Conservation (phyloP, 2,329 filamentous ascomycete species). For the Clarireedia monteithiana region DNA sequence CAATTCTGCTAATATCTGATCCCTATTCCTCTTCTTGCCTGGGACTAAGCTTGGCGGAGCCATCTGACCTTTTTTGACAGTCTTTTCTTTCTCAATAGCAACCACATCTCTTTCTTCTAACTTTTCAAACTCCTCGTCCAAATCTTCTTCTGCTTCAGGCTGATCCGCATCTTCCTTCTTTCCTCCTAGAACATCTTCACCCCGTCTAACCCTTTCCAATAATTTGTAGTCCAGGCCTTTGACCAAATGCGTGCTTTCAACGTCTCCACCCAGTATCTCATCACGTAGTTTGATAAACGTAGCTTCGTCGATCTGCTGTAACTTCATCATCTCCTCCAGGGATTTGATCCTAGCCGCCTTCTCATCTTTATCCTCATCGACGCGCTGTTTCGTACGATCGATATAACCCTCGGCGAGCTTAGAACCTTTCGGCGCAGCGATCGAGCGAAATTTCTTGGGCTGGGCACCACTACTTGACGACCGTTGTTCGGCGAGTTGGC, state of each 20-base stretch:
- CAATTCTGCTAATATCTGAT: slow-evolving; percentile 60
- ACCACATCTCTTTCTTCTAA: slow-evolving; percentile 48
- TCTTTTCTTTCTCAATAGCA: slow-evolving; percentile 41
- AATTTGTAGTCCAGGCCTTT: slow-evolving; percentile 88
- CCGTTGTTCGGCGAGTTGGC: slow-evolving; percentile 69
- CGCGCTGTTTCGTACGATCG: slow-evolving; percentile 66
- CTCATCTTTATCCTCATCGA: slow-evolving; percentile 42
- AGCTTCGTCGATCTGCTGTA: slow-evolving; percentile 72
- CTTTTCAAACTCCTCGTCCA: slow-evolving; percentile 60
- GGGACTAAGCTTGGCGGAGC: slow-evolving; percentile 43
- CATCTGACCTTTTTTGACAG: slow-evolving; percentile 50
- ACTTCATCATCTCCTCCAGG: slow-evolving; percentile 73
- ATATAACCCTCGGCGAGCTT: slow-evolving; percentile 74
- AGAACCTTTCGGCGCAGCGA: slow-evolving; percentile 71
- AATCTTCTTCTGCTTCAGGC: slow-evolving; percentile 32
- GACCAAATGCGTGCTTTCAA: slow-evolving; percentile 75
- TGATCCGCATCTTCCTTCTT: slow-evolving; percentile 22
- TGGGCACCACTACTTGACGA: slow-evolving; percentile 19
- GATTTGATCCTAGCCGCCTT: slow-evolving; percentile 62
- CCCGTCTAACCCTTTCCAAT: slow-evolving; percentile 58
- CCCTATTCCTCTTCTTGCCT: slow-evolving; percentile 54
- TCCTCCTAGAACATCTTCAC: slow-evolving; percentile 30
- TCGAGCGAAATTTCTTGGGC: slow-evolving; percentile 71
- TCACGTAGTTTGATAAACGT: slow-evolving; percentile 69
- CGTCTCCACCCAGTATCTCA: slow-evolving; percentile 75